Base-by-base conservation (phyloP, 208 protist genomes). In the Leishmania arabica region DNA sequence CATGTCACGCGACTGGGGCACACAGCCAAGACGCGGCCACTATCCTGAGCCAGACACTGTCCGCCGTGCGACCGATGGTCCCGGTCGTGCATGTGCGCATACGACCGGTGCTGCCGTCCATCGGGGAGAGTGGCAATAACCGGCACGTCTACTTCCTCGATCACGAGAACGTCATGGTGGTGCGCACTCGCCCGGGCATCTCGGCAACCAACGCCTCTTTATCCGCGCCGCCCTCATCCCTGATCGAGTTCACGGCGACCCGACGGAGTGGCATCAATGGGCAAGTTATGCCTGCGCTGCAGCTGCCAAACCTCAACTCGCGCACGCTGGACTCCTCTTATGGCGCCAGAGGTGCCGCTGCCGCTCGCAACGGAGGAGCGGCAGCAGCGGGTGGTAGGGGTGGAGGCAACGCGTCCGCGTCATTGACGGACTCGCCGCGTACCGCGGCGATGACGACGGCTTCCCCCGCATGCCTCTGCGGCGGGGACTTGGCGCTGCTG, bases 51-150 rank as follows among this genome's bases (percentile, higher is more conserved):
- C 56, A 80, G 45, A 77, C 79, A 73, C 40, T 85, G 11, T 86
- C 83, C 24, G 69, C 73, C 8, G 75, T 77, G 45, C 85, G 79
- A 13, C 76, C 84, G 6, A 84, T 86, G 86, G 77, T 81, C 11
- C 93, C 93, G 3, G 86, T 95, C 47, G 92, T 96, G 58, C 94
- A 97, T 82, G 87, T 97, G 58, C 94, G 94, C 72, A 89, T 93
- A 6, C 85, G 94, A 15, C 94, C 94, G 3, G 86, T 92, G 37
- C 83, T 97, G 62, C 80, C 88, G 1, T 87, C 87, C 77, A 77
- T 97, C 21, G 89, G 89, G 37, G 94, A 97, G 84, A 79, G 75
- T 19, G 84, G 81, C 45, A 86, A 95, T 19, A 75, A 84, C 72
- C 87, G 92, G 1, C 79, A 86, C 49, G 93, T 96, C 66, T 97